Evolutionary conservation across 1,284 basidiomycete species (phyloP).

Genomic region (Spongispora temasekensis): DNA sequence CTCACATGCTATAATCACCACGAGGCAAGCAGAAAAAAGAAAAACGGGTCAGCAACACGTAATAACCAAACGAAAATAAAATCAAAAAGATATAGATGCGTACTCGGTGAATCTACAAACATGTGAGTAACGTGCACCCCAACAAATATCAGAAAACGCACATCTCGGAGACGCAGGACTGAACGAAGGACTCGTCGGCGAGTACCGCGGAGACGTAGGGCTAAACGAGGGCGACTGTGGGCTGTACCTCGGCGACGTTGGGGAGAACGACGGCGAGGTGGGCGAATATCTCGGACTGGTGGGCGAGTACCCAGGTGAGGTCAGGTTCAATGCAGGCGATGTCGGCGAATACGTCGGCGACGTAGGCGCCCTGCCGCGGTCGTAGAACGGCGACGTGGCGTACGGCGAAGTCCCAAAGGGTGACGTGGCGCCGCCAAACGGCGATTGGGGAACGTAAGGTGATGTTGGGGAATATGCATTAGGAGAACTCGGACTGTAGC

Average conservation of each 20-base stretch:
- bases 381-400: constrained; percentile 80
- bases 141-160: constrained; percentile 42
- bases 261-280: constrained; percentile 84
- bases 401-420: constrained; percentile 80
- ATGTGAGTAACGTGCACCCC: constrained; percentile 23
- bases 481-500: constrained; percentile 82
- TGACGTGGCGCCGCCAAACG: constrained; percentile 78
- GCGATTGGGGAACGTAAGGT: constrained; percentile 84
- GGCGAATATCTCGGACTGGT: constrained; percentile 87
- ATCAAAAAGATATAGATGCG: constrained; percentile 37
- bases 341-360: constrained; percentile 89
- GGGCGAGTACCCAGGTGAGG: constrained; percentile 85
- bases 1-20: constrained; percentile 55
- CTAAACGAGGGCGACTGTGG: constrained; percentile 85
- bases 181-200: constrained; percentile 84
- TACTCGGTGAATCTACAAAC: constrained; percentile 74
- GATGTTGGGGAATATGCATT: constrained; percentile 87
- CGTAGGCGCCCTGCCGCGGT: constrained; percentile 63
- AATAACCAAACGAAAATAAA: too few relatives aligned
- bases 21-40: constrained; percentile 11
- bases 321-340: constrained; percentile 76
- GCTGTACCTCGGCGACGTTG: constrained; percentile 81
- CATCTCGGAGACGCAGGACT: constrained; percentile 85
- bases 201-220: constrained; percentile 82
- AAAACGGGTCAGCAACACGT: constrained; percentile 22